Evolutionary conservation across 306 rosid species (phyloP).

Genomic region (Pterocarpus santalinus): DNA sequence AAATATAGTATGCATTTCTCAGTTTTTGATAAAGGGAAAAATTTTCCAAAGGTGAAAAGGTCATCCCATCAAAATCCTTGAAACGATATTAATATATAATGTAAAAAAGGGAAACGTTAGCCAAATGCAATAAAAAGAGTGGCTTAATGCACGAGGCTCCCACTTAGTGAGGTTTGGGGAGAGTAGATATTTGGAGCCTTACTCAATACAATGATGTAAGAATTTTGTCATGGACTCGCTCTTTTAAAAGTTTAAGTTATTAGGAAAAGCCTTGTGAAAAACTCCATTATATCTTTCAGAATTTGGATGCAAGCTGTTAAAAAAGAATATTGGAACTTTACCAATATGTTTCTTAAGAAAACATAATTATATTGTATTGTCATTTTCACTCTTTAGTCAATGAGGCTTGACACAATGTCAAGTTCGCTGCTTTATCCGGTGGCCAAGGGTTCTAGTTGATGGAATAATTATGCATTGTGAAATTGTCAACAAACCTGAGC

Average conservation of each 20-base stretch:
- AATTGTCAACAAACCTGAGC: slow-evolving; percentile 62
- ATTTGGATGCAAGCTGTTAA: neutral
- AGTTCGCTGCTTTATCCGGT: neutral
- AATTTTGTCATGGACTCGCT: neutral
- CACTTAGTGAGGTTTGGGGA: too few species aligned
- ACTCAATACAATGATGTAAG: slow-evolving; percentile 1
- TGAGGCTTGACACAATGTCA: neutral
- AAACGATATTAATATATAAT: slow-evolving; percentile 10
- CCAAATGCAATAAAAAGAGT: neutral
- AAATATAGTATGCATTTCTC: slow-evolving; percentile 5
- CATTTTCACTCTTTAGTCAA: neutral
- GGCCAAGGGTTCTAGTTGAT: neutral
- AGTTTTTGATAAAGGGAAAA: slow-evolving; percentile 29
- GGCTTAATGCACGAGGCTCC: too few species aligned
- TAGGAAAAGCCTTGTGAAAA: too few species aligned
- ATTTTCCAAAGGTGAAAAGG: neutral
- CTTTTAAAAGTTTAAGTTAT: neutral
- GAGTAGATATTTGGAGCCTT: too few species aligned
- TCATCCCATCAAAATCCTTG: neutral
- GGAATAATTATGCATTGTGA: neutral
- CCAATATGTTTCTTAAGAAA: neutral
- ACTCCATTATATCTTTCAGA: too few species aligned
- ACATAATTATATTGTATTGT: neutral
- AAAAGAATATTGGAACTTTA: neutral
- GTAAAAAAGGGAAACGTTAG: neutral